Evolutionary conservation across 345 rosid genomes (phyloP).

Genomic region (Camelina hispida): DNA sequence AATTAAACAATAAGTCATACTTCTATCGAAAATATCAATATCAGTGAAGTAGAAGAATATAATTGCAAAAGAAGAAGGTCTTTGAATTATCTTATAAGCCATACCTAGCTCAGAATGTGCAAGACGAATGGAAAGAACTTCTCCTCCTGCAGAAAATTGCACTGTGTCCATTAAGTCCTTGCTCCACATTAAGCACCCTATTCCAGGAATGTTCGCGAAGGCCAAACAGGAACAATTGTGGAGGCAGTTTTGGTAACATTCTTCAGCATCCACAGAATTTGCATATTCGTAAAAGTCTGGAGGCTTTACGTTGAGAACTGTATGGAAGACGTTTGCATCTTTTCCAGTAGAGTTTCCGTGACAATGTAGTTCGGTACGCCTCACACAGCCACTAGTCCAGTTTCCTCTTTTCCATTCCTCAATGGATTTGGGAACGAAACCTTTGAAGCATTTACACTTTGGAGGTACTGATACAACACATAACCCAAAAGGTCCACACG

Average conservation of each 20-base stretch:
- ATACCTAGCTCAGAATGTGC: conserved; percentile 31
- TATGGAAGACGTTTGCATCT: conserved; percentile 11
- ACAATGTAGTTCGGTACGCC: conserved; percentile 27
- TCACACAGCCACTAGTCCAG: conserved; percentile 39
- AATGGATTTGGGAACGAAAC: conserved; percentile 24
- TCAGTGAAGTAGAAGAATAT: background rate
- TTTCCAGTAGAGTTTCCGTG: conserved; percentile 18
- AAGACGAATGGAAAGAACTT: conserved; percentile 30
- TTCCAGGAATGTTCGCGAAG: conserved; percentile 10
- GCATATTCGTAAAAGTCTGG: conserved; percentile 29
- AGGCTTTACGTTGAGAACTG: conserved; percentile 14
- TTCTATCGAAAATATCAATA: background rate
- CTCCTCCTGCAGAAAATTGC: conserved; percentile 6
- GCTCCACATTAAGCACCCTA: conserved; percentile 35
- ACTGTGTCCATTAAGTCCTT: conserved; percentile 9
- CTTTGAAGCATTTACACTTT: conserved; percentile 35
- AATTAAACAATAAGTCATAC: background rate
- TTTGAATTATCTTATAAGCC: background rate
- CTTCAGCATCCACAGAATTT: background rate
- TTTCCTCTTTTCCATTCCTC: conserved; percentile 31
- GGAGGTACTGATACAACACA: conserved; percentile 8
- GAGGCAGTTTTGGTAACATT: conserved; percentile 16
- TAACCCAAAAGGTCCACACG: conserved; percentile 35
- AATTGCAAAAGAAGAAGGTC: background rate
- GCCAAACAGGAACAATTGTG: conserved; percentile 40